These are phyloP conservation scores for Ceratocystis alfenasii DNA, from an alignment of 2,329 filamentous ascomycete genomes.

Conservation along the genomic window DNA sequence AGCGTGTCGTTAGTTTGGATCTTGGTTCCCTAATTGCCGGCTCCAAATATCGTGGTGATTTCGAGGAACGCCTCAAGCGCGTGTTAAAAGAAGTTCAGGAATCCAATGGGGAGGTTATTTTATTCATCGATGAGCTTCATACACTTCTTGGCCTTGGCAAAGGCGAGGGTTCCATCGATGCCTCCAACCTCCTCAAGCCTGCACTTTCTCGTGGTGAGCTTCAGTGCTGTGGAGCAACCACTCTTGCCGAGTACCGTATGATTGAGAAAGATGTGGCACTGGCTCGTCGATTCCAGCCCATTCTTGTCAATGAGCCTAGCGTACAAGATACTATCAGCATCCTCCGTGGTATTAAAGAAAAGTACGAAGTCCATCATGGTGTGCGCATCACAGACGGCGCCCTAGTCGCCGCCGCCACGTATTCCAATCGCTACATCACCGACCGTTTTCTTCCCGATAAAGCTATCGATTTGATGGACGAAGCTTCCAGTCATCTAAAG, in stretches of 20 bases:
- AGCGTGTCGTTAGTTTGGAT: constrained; percentile 76
- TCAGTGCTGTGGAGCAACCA: constrained; percentile 92
- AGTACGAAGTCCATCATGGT: constrained; percentile 94
- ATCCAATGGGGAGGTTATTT: constrained; percentile 75
- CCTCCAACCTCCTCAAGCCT: constrained; percentile 87
- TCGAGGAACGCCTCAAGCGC: constrained; percentile 84
- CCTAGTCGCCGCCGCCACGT: constrained; percentile 78
- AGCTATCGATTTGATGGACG: constrained; percentile 92
- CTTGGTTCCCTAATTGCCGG: constrained; percentile 88
- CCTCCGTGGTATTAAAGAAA: constrained; percentile 88
- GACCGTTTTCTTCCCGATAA: constrained; percentile 94
- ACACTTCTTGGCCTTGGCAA: constrained; percentile 85
- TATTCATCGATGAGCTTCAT: constrained; percentile 93
- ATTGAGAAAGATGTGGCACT: constrained; percentile 96
- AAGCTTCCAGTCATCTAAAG: constrained; percentile 79
- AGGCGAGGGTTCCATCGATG: constrained; percentile 91
- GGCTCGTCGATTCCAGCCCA: constrained; percentile 85
- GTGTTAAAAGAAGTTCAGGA: constrained; percentile 86
- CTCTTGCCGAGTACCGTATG: constrained; percentile 75
- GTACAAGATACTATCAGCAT: constrained; percentile 93
- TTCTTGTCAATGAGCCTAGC: constrained; percentile 79
- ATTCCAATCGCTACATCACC: constrained; percentile 92
- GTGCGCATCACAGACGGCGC: constrained; percentile 89
- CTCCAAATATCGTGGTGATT: constrained; percentile 90
- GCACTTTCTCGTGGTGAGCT: constrained; percentile 84